Evolutionary conservation across 805 yeast genomes (phyloP).

Genomic region (Ogataea philodendri): DNA sequence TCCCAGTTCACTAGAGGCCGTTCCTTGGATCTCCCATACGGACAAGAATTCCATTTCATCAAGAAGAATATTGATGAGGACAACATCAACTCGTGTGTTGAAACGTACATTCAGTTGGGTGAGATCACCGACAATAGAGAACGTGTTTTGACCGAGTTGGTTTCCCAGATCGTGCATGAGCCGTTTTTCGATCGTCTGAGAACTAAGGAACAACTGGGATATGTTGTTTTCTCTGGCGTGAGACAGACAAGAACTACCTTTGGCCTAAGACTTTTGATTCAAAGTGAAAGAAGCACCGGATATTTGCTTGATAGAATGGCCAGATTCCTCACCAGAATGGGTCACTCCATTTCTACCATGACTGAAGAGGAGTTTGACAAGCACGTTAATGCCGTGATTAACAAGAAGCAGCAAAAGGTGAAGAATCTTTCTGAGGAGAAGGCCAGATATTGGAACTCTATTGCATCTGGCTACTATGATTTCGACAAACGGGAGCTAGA

Average conservation of each 20-base stretch:
- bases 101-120: slow-evolving; percentile 71
- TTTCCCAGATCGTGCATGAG: slow-evolving; percentile 73
- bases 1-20: slow-evolving; percentile 45
- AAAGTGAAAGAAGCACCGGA: slow-evolving; percentile 74
- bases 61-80: slow-evolving; percentile 55
- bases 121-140: slow-evolving; percentile 40
- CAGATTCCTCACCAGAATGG: slow-evolving; percentile 50
- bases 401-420: slow-evolving; percentile 63
- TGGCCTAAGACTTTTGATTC: slow-evolving; percentile 74
- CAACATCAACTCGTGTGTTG: slow-evolving; percentile 83
- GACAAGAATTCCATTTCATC: slow-evolving; percentile 45
- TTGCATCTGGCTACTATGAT: slow-evolving; percentile 76
- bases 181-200: slow-evolving; percentile 88
- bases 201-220: slow-evolving; percentile 93
- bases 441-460: slow-evolving; percentile 58
- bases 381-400: slow-evolving; percentile 66
- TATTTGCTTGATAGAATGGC: slow-evolving; percentile 77
- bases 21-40: slow-evolving; percentile 41
- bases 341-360: slow-evolving; percentile 47
- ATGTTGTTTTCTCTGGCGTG: slow-evolving; percentile 82
- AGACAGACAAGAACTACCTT: slow-evolving; percentile 66
- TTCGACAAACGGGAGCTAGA: slow-evolving; percentile 58
- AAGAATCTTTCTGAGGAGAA: slow-evolving; percentile 81
- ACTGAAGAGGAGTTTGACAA: slow-evolving; percentile 62
- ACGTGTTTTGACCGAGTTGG: slow-evolving; percentile 56